Evolutionary conservation across 495 filamentous ascomycete species (phyloP).

Genomic region (Neurospora sp.): DNA sequence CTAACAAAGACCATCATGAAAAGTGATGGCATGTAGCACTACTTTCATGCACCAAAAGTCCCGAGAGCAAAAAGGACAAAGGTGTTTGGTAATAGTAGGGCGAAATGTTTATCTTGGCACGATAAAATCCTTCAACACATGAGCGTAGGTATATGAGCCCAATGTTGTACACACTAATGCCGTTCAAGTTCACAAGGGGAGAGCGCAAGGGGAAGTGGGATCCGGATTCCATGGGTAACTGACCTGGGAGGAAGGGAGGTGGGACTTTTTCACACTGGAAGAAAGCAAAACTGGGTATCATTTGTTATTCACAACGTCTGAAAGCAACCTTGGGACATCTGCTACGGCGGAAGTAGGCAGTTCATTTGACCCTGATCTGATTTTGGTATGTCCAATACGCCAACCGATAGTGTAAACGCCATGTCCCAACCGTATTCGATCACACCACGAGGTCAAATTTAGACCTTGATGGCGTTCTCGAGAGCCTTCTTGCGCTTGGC

Average conservation of each 20-base stretch:
- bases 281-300: not conserved
- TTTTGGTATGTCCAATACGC: slow-evolving; percentile 31
- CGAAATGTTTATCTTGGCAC: not conserved
- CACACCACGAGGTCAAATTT: slow-evolving; percentile 26
- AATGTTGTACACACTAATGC: slow-evolving; percentile 1
- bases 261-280: not conserved
- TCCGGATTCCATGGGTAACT: not conserved
- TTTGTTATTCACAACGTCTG: not conserved
- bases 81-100: not conserved
- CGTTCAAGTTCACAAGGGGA: not conserved
- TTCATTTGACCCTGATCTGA: slow-evolving; percentile 27
- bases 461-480: slow-evolving; percentile 92
- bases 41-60: not conserved
- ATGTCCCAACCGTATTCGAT: slow-evolving; percentile 11
- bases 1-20: not conserved
- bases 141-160: not conserved
- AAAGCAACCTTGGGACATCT: not conserved
- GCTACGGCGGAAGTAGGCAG: slow-evolving; percentile 21
- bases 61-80: not conserved
- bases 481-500: slow-evolving; percentile 96
- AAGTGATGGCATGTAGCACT: not conserved
- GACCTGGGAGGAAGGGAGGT: not conserved
- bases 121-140: not conserved
- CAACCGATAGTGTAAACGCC: slow-evolving; percentile 23
- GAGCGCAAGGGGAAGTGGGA: not conserved